Base-by-base conservation (phyloP, 1,284 basidiomycete species). In the Gymnopus androsaceus region DNA sequence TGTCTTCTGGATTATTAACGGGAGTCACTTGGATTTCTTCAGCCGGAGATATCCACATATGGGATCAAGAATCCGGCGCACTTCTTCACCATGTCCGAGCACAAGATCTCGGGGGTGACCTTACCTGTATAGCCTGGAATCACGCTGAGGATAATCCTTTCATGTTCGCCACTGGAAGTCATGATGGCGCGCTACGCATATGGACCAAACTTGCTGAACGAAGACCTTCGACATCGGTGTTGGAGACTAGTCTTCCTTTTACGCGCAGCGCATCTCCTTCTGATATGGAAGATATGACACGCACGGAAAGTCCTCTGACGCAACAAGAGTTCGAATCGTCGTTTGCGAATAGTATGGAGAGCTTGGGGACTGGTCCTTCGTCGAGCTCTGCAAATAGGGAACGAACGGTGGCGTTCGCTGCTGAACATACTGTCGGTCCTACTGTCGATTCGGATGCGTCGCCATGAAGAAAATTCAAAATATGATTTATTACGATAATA, bases 21-120 rank as follows among this genome's bases (percentile, higher is more conserved):
- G n/a, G n/a, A n/a, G n/a, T 41, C 6, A 51, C 7, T 28, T 34
- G n/a, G 15, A 21, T 33, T 19, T 25, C 8, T 55, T 31, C 55
- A 90, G 89, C 79, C 59, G 89, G 90, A 1, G 87, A 90, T 63
- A 84, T 92, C 28, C 85, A 90, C 63, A 88, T 92, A n/a, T 92
- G 90, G 90, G 89, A 92, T 64, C 80, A 84, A 56, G 86, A 90
- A 69, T 87, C 86, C 7, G 90, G 80, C 8, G 77, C 81, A 19
- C 69, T 87, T 2, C 72, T 91, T 3, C 87, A 88, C 58, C 80
- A 84, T 61, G 76, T 91, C 57, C 81, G 79, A 19, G 78, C 83
- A 31, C 82, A 84, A 62, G 75, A 73, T 15, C 74, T 81, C 50
- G 79, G 79, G 4, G 86, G 86, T 12, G 86, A 90, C 63, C 66